Percentiles rank a stretch among this genome's conserved stretches.
phyloP scores from a whole-genome alignment of 192 early-diverging fungal species.

The Jimgerdemannia lactiflua region DNA sequence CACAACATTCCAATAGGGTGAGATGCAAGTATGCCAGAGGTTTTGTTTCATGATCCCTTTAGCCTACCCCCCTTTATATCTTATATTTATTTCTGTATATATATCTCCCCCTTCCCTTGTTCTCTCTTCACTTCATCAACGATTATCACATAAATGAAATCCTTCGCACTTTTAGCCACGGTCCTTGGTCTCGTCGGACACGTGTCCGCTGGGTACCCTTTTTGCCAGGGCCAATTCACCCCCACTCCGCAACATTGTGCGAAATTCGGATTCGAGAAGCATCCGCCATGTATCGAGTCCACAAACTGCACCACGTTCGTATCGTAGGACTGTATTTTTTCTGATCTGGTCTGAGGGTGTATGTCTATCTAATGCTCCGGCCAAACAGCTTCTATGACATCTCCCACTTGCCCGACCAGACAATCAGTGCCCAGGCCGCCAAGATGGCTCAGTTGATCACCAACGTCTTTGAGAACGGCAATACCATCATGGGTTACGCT shows the following conservation, averaged over 20 bases:
- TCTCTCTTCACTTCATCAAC: too few species aligned
- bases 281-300: conserved; percentile 3
- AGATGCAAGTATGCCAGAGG: too few species aligned
- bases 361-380: neutral
- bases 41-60: too few species aligned
- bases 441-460: conserved; percentile 35
- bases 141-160: neutral
- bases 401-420: conserved; percentile 16
- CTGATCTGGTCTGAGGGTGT: neutral
- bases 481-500: conserved; percentile 32
- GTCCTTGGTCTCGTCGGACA: neutral
- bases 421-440: conserved; percentile 13
- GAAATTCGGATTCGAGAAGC: conserved; percentile 7
- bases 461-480: conserved; percentile 38
- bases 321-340: neutral
- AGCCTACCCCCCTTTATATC: too few species aligned
- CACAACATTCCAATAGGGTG: too few species aligned
- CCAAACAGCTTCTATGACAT: conserved; percentile 28
- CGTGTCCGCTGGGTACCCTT: neutral
- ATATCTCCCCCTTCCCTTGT: too few species aligned
- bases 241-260: conserved; percentile 5
- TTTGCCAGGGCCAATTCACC: neutral
- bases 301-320: conserved; percentile 31
- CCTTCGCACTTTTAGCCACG: neutral
- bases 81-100: too few species aligned